A percentile compares a stretch with the other conserved stretches of the same genome.
Evolutionary conservation across 2,329 filamentous ascomycete genomes (phyloP).

Genomic region (Aspergillus floridensis): DNA sequence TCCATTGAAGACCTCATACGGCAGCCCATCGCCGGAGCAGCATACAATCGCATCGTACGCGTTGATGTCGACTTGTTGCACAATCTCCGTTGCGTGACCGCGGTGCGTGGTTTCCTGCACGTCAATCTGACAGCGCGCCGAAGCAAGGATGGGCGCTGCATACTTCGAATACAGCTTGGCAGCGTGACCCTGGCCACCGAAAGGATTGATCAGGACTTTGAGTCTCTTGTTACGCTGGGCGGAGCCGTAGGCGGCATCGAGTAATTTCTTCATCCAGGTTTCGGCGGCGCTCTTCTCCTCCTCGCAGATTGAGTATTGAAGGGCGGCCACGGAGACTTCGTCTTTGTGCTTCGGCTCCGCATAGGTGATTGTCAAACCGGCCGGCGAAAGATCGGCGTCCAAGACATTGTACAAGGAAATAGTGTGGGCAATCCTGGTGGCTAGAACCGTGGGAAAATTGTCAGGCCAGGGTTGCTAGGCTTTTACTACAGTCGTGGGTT

Average conservation of each 20-base stretch:
- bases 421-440: constrained; percentile 51
- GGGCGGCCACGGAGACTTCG: constrained; percentile 58
- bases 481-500: neutral
- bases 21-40: constrained; percentile 87
- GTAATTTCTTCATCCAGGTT: constrained; percentile 62
- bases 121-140: constrained; percentile 74
- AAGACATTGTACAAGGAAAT: constrained; percentile 82
- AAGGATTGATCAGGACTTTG: constrained; percentile 87
- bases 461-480: constrained; percentile 2
- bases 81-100: constrained; percentile 77
- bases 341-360: constrained; percentile 61
- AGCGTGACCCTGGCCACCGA: constrained; percentile 78
- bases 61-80: constrained; percentile 71
- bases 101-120: constrained; percentile 67
- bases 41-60: constrained; percentile 81
- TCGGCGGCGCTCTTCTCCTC: constrained; percentile 50
- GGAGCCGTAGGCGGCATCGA: constrained; percentile 68
- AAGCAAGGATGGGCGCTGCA: constrained; percentile 77
- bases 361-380: constrained; percentile 68
- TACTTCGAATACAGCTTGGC: constrained; percentile 69
- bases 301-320: constrained; percentile 61
- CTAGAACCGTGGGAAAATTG: constrained; percentile 19
- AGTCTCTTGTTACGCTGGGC: constrained; percentile 71
- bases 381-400: constrained; percentile 67
- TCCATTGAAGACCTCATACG: constrained; percentile 94